Evolutionary conservation across 2,329 filamentous ascomycete genomes (phyloP).

Genomic region (Botryotinia globosa): DNA sequence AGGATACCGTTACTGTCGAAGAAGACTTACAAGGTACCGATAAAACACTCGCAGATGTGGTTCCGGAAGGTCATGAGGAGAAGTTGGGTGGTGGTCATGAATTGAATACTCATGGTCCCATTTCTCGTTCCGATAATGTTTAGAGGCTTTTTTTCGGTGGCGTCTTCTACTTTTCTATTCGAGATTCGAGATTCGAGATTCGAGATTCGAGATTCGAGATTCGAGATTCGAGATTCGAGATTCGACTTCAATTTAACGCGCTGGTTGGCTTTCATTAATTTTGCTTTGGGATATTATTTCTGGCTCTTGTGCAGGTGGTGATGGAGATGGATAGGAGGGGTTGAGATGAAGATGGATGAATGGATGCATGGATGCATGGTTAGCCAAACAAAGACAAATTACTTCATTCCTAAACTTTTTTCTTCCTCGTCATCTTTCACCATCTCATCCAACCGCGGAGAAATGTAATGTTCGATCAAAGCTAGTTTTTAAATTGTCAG

Average conservation of each 20-base stretch:
- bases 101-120: not conserved
- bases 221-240: not conserved
- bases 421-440: not conserved
- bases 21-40: conserved; percentile 83
- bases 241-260: not conserved
- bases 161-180: not conserved
- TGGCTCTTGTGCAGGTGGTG: not conserved
- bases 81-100: conserved; percentile 17
- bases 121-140: not conserved
- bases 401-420: not conserved
- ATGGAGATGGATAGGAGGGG: rapidly evolving
- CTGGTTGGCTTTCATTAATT: not conserved
- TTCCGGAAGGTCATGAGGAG: conserved; percentile 31
- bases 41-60: conserved; percentile 72
- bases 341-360: not conserved
- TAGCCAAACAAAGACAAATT: not conserved
- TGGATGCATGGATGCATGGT: not conserved
- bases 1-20: conserved; percentile 76
- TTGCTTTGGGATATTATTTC: not conserved
- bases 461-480: not conserved
- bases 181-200: not conserved
- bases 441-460: not conserved
- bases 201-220: not conserved
- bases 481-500: not conserved
- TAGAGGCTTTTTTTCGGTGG: not conserved